Evolutionary conservation across 768 basidiomycete species (phyloP).

Genomic region (Hypholoma sublateritium): DNA sequence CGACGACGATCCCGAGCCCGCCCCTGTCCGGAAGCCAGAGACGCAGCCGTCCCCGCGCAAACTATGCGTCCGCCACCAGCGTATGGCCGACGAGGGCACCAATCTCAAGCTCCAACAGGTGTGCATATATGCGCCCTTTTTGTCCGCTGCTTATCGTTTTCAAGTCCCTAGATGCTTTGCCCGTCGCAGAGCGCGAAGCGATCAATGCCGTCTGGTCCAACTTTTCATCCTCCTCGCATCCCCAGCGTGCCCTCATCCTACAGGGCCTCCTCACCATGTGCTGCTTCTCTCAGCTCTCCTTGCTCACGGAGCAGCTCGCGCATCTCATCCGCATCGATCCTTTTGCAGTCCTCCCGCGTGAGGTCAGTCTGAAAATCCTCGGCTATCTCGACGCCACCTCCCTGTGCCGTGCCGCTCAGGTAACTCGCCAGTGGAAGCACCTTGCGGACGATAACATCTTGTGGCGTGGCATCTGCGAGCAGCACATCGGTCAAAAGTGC

Average conservation of each 20-base stretch:
- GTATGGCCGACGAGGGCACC: slow-evolving; percentile 95
- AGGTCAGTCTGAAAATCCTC: slow-evolving; percentile 85
- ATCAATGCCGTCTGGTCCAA: slow-evolving; percentile 95
- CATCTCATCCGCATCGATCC: slow-evolving; percentile 96
- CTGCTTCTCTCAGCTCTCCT: slow-evolving; percentile 96
- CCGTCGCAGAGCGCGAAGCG: slow-evolving; percentile 80
- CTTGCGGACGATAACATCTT: slow-evolving; percentile 95
- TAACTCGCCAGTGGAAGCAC: slow-evolving; percentile 77
- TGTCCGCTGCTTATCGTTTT: slow-evolving; percentile 9
- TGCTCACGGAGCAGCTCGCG: slow-evolving; percentile 88
- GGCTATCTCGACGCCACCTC: slow-evolving; percentile 90
- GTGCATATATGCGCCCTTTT: slow-evolving; percentile 22
- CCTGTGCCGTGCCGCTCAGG: slow-evolving; percentile 91
- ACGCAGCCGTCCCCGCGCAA: slow-evolving; percentile 56
- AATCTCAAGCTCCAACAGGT: slow-evolving; percentile 92
- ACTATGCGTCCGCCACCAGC: slow-evolving; percentile 89
- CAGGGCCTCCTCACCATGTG: slow-evolving; percentile 98
- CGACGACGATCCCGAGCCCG: slow-evolving; percentile 25
- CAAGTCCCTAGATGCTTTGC: slow-evolving; percentile 88
- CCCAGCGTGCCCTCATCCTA: slow-evolving; percentile 89
- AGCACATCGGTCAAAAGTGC: slow-evolving; percentile 97
- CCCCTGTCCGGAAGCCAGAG: neutral
- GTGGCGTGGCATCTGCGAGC: slow-evolving; percentile 96
- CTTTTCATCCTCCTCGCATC: slow-evolving; percentile 93
- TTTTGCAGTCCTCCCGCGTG: slow-evolving; percentile 85